Conservation (phyloP, 495 filamentous ascomycete species). For the Penicillium longicatenatum region DNA sequence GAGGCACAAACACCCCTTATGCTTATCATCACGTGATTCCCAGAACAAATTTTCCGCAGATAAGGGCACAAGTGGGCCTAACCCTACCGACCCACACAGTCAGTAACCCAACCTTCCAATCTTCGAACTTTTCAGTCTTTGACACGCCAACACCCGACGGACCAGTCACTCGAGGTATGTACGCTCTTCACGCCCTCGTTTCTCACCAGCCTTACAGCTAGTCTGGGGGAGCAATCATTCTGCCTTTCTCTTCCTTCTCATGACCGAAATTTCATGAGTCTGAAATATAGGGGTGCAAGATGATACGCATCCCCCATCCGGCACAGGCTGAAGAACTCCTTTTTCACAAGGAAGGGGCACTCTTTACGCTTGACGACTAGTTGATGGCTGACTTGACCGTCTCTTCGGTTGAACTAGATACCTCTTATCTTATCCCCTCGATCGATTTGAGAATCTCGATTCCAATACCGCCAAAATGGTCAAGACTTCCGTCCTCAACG, state of each 20-base stretch:
- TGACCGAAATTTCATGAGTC: background rate
- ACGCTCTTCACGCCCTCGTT: conserved; percentile 22
- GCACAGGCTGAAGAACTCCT: conserved; percentile 93
- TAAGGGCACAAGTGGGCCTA: background rate
- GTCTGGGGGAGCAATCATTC: conserved; percentile 53
- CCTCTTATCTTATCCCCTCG: conserved; percentile 61
- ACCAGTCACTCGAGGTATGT: conserved; percentile 50
- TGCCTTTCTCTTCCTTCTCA: conserved; percentile 3
- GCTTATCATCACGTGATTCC: background rate
- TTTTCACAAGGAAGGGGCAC: conserved; percentile 70
- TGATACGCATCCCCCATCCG: conserved; percentile 78
- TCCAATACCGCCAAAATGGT: conserved; percentile 83
- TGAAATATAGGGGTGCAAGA: conserved; percentile 18
- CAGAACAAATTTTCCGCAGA: conserved; percentile 32
- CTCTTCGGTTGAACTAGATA: conserved; percentile 59
- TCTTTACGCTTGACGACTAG: conserved; percentile 86
- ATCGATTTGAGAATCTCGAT: conserved; percentile 83
- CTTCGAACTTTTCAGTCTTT: conserved; percentile 19
- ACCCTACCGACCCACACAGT: conserved; percentile 40
- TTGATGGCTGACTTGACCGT: conserved; percentile 72
- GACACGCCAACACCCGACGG: conserved; percentile 33
- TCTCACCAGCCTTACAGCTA: conserved; percentile 48
- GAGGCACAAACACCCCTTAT: conserved; percentile 28
- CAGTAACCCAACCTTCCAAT: conserved; percentile 16
- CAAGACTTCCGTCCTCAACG: conserved; percentile 97